Evolutionary conservation across 148 eudicot species (phyloP).

Genomic region (Heliosperma pusillum): DNA sequence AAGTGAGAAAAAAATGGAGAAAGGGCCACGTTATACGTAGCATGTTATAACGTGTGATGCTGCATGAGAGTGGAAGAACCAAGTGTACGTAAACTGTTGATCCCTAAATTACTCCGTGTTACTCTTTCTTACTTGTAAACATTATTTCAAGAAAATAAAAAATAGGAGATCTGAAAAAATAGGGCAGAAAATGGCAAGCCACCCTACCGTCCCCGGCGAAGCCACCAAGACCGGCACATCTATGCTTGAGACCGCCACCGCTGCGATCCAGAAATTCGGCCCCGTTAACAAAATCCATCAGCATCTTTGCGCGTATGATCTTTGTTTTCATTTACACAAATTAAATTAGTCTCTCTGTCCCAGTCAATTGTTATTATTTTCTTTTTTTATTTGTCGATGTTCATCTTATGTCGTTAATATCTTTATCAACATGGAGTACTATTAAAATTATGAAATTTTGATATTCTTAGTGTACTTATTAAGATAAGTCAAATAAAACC

Average conservation of each 20-base stretch:
- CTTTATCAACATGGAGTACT: too few species aligned
- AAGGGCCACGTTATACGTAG: conserved; percentile 13
- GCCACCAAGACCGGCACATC: conserved; percentile 49
- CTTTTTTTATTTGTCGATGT: too few species aligned
- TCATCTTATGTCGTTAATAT: too few species aligned
- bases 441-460: too few species aligned
- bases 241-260: conserved; percentile 59
- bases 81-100: conserved; percentile 18
- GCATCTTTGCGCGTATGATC: conserved; percentile 82
- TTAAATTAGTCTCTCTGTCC: too few species aligned
- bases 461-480: too few species aligned
- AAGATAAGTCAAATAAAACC: too few species aligned
- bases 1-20: conserved; percentile 6
- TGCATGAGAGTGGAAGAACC: conserved; percentile 24
- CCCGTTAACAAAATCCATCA: conserved; percentile 83
- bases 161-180: neutral
- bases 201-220: conserved; percentile 60
- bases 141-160: too few species aligned
- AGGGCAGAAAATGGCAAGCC: conserved; percentile 20
- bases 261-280: conserved; percentile 63
- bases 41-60: conserved; percentile 14
- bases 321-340: neutral
- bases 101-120: neutral
- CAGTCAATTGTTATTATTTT: too few species aligned
- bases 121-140: neutral